These are phyloP conservation scores for Leishmania gerbilli DNA, from an alignment of 208 protist species.

Conservation along the genomic window DNA sequence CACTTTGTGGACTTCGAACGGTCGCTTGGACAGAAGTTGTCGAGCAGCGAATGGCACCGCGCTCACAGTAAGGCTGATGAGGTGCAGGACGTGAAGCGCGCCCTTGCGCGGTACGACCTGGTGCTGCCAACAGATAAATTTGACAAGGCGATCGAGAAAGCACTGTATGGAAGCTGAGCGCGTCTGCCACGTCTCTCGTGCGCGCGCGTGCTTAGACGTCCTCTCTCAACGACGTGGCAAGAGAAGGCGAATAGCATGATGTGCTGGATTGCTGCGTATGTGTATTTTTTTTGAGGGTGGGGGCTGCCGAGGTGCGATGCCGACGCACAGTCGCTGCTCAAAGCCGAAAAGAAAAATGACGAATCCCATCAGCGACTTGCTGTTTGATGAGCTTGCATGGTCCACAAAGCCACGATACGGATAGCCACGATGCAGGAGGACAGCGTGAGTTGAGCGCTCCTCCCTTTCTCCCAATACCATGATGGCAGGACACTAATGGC, in stretches of 20 bases:
- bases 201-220: not conserved
- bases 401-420: not conserved
- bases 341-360: not conserved
- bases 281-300: too few species aligned
- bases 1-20: constrained; percentile 30
- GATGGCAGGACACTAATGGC: not conserved
- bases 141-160: constrained; percentile 28
- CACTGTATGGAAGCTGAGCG: constrained; percentile 26
- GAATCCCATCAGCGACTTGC: not conserved
- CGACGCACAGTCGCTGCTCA: not conserved
- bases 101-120: constrained; percentile 26
- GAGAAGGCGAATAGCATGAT: not conserved
- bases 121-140: constrained; percentile 35
- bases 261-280: not conserved
- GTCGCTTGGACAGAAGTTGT: constrained; percentile 15
- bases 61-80: constrained; percentile 22
- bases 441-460: not conserved
- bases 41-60: constrained; percentile 10
- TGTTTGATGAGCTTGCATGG: not conserved
- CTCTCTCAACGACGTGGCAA: not conserved
- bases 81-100: constrained; percentile 11
- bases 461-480: not conserved
- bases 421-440: not conserved
- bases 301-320: not conserved
- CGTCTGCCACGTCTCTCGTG: not conserved